Evolutionary conservation across 2,329 filamentous ascomycete genomes (phyloP), one percentile per base, ranked within the genome.

Genomic region (Colletotrichum salicis): DNA sequence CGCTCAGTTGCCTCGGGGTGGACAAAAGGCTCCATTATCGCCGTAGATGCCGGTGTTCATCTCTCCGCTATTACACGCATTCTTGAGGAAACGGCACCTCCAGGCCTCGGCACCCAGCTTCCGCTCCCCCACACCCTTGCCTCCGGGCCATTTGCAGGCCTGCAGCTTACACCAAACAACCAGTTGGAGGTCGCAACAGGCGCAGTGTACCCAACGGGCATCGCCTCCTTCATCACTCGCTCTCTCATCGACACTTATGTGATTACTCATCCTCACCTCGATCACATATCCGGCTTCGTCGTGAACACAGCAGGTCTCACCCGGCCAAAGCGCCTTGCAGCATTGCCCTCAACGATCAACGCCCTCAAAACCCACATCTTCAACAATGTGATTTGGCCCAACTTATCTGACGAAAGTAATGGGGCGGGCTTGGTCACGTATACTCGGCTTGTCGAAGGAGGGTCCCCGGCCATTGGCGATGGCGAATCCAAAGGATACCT

Each of bases 311-410:
- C 96, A 5, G 92, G 93, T 3, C 89, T 97, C 24, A 90, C 92
- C 2, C 90, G 92, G 33, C 94, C 95, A 0, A 99, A 98, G 82
- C 90, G 93, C 29, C 86, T 99, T 15, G 95, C 96, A 1, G 96
- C 93, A 0, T 84, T 98, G 4, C 94, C 95, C 0, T 92, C 91
- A 33, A 97, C 96, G n/a, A 95, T 99, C 63, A 88, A 94, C 57
- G 95, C 96, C 0, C 92, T 99, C 82, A 98, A 97, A 80, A 91
- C 87, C 0, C 95, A 99, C 82, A 94, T 99, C 71, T 99, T 99
- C 85, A 99, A 99, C 82, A 97, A 98, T 78, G 86, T 97, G 70
- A 97, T 98, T 65, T 99, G 96, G 96, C 96, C 96, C 0, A 99
- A 99, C 76, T 84, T 99, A 51, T 97, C 94, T 0, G 96, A 99